These are phyloP conservation scores for Trapa incisa DNA, from an alignment of 345 rosid genomes.

Conservation along the genomic window DNA sequence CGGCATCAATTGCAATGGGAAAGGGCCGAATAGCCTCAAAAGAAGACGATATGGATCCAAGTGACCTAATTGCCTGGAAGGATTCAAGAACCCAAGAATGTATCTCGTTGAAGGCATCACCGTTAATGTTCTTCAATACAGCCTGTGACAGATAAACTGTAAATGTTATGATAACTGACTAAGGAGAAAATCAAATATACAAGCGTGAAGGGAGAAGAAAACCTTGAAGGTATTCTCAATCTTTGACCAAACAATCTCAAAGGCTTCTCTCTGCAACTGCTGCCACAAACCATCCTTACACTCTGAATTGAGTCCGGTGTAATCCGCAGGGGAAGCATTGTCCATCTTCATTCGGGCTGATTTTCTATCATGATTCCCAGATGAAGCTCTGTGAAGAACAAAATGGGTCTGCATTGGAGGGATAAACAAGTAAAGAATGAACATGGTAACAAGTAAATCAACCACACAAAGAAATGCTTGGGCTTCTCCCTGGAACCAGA, in stretches of 20 bases:
- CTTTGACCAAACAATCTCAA: slow-evolving; percentile 9
- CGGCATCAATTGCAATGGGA: slow-evolving; percentile 45
- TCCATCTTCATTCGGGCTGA: not conserved
- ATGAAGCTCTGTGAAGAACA: slow-evolving; percentile 7
- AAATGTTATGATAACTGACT: not conserved
- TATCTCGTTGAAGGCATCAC: slow-evolving; percentile 41
- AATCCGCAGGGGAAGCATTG: not conserved
- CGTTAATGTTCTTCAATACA: slow-evolving; percentile 47
- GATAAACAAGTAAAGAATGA: no score
- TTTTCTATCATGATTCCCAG: not conserved
- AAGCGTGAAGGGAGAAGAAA: not conserved
- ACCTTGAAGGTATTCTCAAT: slow-evolving; percentile 9
- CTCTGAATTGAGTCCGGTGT: not conserved
- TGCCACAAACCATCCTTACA: not conserved
- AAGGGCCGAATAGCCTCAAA: slow-evolving; percentile 45
- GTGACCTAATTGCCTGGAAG: slow-evolving; percentile 35
- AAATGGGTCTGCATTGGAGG: slow-evolving; percentile 2
- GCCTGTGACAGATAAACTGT: slow-evolving; percentile 33
- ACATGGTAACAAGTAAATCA: no score
- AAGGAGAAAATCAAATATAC: not conserved
- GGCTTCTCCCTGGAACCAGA: no score
- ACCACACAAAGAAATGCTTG: no score
- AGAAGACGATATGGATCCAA: slow-evolving; percentile 19
- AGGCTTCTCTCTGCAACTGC: slow-evolving; percentile 6
- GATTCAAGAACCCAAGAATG: slow-evolving; percentile 61